Percentiles rank a stretch among this genome's conserved stretches.
Evolutionary conservation across 2,329 filamentous ascomycete species (phyloP).

Genomic region (Nectriaceae sp.): DNA sequence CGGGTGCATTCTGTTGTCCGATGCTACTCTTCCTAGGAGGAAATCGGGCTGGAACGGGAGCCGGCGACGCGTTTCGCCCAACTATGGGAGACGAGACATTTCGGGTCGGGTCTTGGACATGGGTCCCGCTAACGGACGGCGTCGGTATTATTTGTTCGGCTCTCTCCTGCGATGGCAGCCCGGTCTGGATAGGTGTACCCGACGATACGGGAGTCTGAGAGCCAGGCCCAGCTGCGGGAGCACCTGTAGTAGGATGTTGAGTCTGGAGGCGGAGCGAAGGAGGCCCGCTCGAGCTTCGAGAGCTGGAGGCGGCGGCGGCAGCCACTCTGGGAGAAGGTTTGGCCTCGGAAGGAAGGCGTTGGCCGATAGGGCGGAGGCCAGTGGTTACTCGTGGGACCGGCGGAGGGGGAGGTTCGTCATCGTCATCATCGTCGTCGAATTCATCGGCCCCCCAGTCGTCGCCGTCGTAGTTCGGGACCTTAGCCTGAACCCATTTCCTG

Average conservation of each 20-base stretch:
- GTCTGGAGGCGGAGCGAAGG: slow-evolving; percentile 31
- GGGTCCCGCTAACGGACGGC: background rate
- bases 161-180: background rate
- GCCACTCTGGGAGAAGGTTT: slow-evolving; percentile 26
- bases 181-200: background rate
- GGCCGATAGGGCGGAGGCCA: slow-evolving; percentile 30
- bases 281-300: slow-evolving; percentile 25
- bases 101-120: slow-evolving; percentile 13
- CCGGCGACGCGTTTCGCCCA: slow-evolving; percentile 21
- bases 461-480: slow-evolving; percentile 83
- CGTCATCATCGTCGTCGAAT: slow-evolving; percentile 61
- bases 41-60: slow-evolving; percentile 10
- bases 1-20: background rate
- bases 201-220: background rate
- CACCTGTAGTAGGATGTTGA: slow-evolving; percentile 9
- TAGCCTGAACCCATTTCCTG: slow-evolving; percentile 92
- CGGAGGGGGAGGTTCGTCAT: slow-evolving; percentile 43
- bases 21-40: background rate
- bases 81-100: slow-evolving; percentile 14
- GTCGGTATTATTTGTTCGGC: background rate
- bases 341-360: slow-evolving; percentile 32
- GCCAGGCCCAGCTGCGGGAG: background rate
- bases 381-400: slow-evolving; percentile 30
- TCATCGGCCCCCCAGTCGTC: slow-evolving; percentile 87
- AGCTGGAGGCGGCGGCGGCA: slow-evolving; percentile 25